These are phyloP conservation scores for Pichia heedii DNA, from an alignment of 805 yeast genomes.

Conservation along the genomic window DNA sequence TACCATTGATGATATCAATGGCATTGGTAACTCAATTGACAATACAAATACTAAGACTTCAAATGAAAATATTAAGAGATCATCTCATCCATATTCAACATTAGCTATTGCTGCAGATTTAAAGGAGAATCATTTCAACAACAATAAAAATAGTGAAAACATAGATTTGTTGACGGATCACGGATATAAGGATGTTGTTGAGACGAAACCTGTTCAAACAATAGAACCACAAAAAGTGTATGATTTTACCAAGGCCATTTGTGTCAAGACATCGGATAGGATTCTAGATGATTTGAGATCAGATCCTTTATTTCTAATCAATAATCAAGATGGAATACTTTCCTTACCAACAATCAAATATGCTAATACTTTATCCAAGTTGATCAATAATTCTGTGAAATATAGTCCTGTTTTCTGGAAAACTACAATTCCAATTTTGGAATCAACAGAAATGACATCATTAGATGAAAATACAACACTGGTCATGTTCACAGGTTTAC, in stretches of 20 bases:
- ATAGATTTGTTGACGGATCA: not conserved
- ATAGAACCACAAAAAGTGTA: constrained; percentile 5
- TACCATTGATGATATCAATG: not conserved
- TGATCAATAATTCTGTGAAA: constrained; percentile 4
- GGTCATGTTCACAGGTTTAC: constrained; percentile 16
- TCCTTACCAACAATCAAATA: constrained; percentile 29
- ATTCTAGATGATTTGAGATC: constrained; percentile 54
- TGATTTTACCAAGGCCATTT: constrained; percentile 16
- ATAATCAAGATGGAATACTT: constrained; percentile 22
- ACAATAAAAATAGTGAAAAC: not conserved
- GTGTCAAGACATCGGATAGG: constrained; percentile 58
- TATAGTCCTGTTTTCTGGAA: constrained; percentile 13
- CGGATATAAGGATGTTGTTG: not conserved
- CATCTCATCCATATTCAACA: not conserved
- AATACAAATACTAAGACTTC: too few relatives aligned
- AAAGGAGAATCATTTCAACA: not conserved
- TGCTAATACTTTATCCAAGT: constrained; percentile 10
- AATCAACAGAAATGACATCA: not conserved
- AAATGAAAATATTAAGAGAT: not conserved
- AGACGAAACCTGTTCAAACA: not conserved
- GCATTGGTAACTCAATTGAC: not conserved
- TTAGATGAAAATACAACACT: constrained; percentile 1
- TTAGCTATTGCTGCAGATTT: not conserved
- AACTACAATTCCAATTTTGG: constrained; percentile 2
- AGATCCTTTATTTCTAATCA: constrained; percentile 29